Evolutionary conservation across 192 early-diverging fungal species (phyloP).

Genomic region (Coemansia sp.): DNA sequence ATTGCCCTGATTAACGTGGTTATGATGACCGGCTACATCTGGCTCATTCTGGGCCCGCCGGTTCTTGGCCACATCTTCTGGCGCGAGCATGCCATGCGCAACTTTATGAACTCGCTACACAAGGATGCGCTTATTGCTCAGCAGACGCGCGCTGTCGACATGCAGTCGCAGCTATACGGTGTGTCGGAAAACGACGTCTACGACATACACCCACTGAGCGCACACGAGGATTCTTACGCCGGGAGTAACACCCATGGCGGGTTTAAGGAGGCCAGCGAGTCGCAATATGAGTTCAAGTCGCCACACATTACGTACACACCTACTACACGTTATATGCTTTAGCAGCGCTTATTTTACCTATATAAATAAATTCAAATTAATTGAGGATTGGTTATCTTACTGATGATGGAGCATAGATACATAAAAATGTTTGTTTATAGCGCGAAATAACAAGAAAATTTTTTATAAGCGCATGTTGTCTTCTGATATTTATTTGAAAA

Average conservation of each 20-base stretch:
- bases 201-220: constrained; percentile 12
- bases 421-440: too few species aligned
- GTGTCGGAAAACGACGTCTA: constrained; percentile 21
- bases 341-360: neutral
- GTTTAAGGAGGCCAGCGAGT: constrained; percentile 2
- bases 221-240: constrained; percentile 8
- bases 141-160: constrained; percentile 25
- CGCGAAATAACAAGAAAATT: too few species aligned
- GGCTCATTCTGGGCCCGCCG: constrained; percentile 39
- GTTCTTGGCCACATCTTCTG: constrained; percentile 41
- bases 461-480: too few species aligned
- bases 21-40: constrained; percentile 33
- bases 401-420: too few species aligned
- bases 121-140: constrained; percentile 44
- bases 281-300: constrained; percentile 9
- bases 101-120: constrained; percentile 44
- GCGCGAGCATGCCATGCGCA: constrained; percentile 44
- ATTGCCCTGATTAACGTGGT: constrained; percentile 36
- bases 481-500: too few species aligned
- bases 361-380: neutral
- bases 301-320: constrained; percentile 7
- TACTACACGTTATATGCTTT: neutral
- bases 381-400: too few species aligned
- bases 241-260: constrained; percentile 7
- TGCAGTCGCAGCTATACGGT: constrained; percentile 26